Evolutionary conservation across 768 basidiomycete genomes (phyloP).

Genomic region (Boletus speciosus): DNA sequence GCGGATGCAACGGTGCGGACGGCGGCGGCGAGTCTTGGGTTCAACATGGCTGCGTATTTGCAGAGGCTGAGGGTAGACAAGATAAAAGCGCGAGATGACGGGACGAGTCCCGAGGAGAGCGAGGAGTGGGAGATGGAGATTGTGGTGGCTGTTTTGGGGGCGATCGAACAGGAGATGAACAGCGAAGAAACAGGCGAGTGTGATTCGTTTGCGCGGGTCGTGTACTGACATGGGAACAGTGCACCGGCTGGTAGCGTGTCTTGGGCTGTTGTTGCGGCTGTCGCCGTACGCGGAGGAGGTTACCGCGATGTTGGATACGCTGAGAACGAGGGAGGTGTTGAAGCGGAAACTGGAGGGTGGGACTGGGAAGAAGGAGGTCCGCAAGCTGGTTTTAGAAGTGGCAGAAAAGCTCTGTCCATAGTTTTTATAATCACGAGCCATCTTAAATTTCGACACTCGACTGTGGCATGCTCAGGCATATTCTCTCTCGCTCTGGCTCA

Average conservation of each 20-base stretch:
- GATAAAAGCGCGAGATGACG: constrained; percentile 29
- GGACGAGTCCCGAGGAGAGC: constrained; percentile 47
- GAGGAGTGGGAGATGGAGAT: constrained; percentile 89
- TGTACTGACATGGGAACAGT: constrained; percentile 42
- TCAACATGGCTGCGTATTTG: constrained; percentile 66
- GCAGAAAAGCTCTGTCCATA: constrained; percentile 38
- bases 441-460: too few species aligned
- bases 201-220: not conserved
- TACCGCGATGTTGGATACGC: constrained; percentile 59
- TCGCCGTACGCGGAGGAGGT: constrained; percentile 68
- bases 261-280: constrained; percentile 72
- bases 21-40: constrained; percentile 79
- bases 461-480: constrained; percentile 7
- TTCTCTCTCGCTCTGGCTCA: constrained; percentile 17
- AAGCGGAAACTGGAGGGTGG: constrained; percentile 53
- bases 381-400: constrained; percentile 64
- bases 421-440: not conserved
- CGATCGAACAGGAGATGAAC: constrained; percentile 62
- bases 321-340: constrained; percentile 58
- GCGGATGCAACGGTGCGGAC: constrained; percentile 64
- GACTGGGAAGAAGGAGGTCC: constrained; percentile 63
- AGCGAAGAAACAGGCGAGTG: constrained; percentile 80
- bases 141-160: constrained; percentile 78
- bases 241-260: constrained; percentile 75
- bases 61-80: constrained; percentile 58